phyloP scores from a whole-genome alignment of 2,329 filamentous ascomycete genomes.

The Diaporthe australafricana region DNA sequence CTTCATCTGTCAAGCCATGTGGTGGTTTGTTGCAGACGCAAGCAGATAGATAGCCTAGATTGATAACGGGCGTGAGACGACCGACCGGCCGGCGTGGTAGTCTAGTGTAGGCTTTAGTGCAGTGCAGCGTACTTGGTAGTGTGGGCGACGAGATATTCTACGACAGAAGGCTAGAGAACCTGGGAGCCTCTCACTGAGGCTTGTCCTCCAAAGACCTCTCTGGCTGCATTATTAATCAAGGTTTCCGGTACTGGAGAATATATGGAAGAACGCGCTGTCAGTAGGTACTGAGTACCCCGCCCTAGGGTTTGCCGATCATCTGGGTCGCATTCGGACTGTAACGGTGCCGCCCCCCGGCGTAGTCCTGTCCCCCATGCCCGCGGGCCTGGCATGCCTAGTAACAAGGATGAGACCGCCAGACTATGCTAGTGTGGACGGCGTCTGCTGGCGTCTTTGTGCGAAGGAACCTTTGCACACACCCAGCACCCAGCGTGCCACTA shows the following conservation, averaged over 20 bases:
- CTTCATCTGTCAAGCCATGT: slow-evolving; percentile 8
- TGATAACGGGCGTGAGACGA: slow-evolving; percentile 12
- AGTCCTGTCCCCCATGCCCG: slow-evolving; percentile 14
- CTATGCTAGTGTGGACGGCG: neutral
- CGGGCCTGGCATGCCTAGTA: slow-evolving; percentile 13
- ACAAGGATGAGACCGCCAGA: slow-evolving; percentile 1
- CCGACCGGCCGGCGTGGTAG: neutral
- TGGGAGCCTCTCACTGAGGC: neutral
- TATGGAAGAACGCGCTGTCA: neutral
- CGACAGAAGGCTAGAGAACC: slow-evolving; percentile 19
- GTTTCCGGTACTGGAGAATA: neutral
- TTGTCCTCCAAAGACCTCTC: neutral
- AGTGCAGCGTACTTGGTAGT: neutral
- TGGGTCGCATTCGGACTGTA: slow-evolving; percentile 19
- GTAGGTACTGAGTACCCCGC: neutral
- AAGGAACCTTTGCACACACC: neutral
- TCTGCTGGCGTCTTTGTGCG: neutral
- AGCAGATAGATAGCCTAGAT: neutral
- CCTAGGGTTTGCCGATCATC: neutral
- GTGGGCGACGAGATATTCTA: neutral
- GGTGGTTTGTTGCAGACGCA: neutral
- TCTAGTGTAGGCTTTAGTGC: neutral
- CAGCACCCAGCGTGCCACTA: neutral
- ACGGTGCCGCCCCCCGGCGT: slow-evolving; percentile 2
- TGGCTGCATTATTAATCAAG: slow-evolving; percentile 25